Percentiles rank a stretch among this genome's conserved stretches.
These are phyloP conservation scores for Pyricularia pennisetigena DNA, from an alignment of 2,329 filamentous ascomycete genomes.

Conservation along the genomic window DNA sequence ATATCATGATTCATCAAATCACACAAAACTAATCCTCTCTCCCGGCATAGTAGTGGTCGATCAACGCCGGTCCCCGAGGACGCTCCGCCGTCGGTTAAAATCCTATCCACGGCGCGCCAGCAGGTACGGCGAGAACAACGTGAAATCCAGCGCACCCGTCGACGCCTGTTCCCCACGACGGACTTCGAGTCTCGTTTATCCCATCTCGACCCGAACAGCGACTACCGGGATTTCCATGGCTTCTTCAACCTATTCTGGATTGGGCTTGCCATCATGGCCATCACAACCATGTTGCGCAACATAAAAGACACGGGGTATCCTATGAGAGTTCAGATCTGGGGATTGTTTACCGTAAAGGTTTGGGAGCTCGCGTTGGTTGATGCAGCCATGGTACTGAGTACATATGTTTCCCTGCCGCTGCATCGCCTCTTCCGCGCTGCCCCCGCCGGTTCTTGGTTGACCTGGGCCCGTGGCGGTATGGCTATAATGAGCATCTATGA, in stretches of 20 bases:
- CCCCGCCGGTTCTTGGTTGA: conserved; percentile 41
- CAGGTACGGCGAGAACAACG: conserved; percentile 60
- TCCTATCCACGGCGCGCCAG: conserved; percentile 75
- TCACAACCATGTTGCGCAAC: conserved; percentile 88
- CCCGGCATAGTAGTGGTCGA: conserved; percentile 47
- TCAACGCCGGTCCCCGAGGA: conserved; percentile 80
- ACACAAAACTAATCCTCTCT: conserved; percentile 6
- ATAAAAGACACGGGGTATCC: conserved; percentile 89
- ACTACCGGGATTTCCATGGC: conserved; percentile 89
- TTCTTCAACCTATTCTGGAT: conserved; percentile 99
- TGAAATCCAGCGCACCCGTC: conserved; percentile 40
- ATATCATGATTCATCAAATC: neutral
- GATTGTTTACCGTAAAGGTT: conserved; percentile 77
- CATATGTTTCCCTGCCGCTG: conserved; percentile 60
- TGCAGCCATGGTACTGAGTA: conserved; percentile 72
- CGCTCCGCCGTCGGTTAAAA: conserved; percentile 85
- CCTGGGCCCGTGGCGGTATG: conserved; percentile 73
- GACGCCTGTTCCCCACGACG: conserved; percentile 84
- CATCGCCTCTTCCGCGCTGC: conserved; percentile 55
- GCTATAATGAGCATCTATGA: conserved; percentile 77
- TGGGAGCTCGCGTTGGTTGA: conserved; percentile 81
- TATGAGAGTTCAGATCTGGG: conserved; percentile 78
- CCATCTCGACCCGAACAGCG: conserved; percentile 84
- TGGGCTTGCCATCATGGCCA: conserved; percentile 89
- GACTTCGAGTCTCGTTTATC: conserved; percentile 86